Base-by-base conservation (phyloP, 2,329 filamentous ascomycete genomes). In the Fusarium pininemorale region DNA sequence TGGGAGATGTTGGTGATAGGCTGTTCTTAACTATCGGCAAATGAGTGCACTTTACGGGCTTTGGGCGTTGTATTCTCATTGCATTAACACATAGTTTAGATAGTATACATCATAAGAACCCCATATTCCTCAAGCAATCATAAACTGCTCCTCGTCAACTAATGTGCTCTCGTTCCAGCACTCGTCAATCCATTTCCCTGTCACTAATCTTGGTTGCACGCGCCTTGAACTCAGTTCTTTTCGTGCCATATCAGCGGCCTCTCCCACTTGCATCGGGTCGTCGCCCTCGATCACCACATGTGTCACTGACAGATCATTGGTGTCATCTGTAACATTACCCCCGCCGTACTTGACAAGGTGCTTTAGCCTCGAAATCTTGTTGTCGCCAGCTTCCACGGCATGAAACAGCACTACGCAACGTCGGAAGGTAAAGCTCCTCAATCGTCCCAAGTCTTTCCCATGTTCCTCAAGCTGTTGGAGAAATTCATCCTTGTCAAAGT, bases 1-100 rank as follows among this genome's bases (percentile, higher is more conserved):
- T 98, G 73, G 96, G 95, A 3, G 96, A 98, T 83, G 91, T 98
- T 65, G 96, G 96, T 2, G 96, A 98, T 84, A 87, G 96, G 56
- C 82, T 98, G 83, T 98, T 96, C 83, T 85, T 97, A 84, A 97
- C 95, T 0, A 89, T 96, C 81, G 95, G 95, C 28, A 98, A 97
- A 82, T 97, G 80, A 63, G 38, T n/a, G 18, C 32, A 28, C 30
- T n/a, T 24, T 54, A 50, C 38, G 20, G 37, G 13, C 61, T 60
- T 64, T 61, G 32, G 35, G 57, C 55, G 59, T 68, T 66, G 38
- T 10, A 50, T 60, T 48, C 48, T 47, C 37, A 69, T 59, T 42
- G 50, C 65, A 69, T 71, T 50, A 73, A 67, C 42, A 67, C 70
- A 72, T 58, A 76, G 44, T 61, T 30, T 59, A 65, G 62, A 62